Conservation (phyloP, 2,329 filamentous ascomycete species). For the Sphaerulina vaccinii region DNA sequence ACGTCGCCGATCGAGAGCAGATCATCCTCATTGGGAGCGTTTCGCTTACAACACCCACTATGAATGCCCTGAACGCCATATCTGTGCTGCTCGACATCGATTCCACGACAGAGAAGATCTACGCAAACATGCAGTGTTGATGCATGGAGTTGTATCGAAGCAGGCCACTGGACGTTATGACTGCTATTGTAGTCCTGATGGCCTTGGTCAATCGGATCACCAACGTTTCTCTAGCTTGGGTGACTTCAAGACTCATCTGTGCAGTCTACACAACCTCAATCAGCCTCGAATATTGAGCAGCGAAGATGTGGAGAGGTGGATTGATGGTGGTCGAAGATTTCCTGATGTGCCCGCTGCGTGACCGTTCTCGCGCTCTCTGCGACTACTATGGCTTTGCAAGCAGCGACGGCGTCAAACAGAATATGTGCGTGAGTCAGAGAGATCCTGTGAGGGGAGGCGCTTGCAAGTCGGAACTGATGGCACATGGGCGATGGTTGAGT, state of each 20-base stretch:
- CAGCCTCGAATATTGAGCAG: background rate
- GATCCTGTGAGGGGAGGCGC: too few relatives aligned
- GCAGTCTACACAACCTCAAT: background rate
- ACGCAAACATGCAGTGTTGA: background rate
- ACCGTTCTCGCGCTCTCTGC: too few relatives aligned
- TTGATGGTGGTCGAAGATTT: conserved; percentile 3
- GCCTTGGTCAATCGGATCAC: conserved; percentile 2
- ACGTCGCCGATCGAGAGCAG: background rate
- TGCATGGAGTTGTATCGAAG: background rate
- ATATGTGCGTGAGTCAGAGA: too few relatives aligned
- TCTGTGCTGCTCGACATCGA: background rate
- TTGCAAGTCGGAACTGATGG: too few relatives aligned
- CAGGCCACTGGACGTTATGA: background rate
- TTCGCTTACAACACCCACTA: background rate
- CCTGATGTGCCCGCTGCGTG: too few relatives aligned
- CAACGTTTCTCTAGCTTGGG: background rate
- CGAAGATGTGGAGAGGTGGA: conserved; percentile 6
- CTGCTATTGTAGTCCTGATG: background rate
- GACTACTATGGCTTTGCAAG: too few relatives aligned
- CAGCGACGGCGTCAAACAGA: too few relatives aligned
- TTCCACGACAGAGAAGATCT: background rate
- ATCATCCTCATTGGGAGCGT: background rate
- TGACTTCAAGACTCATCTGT: conserved; percentile 1
- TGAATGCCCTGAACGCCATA: background rate
- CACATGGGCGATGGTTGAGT: too few relatives aligned